phyloP scores from a whole-genome alignment of 2,329 filamentous ascomycete species.

The Colletotrichum sp. region DNA sequence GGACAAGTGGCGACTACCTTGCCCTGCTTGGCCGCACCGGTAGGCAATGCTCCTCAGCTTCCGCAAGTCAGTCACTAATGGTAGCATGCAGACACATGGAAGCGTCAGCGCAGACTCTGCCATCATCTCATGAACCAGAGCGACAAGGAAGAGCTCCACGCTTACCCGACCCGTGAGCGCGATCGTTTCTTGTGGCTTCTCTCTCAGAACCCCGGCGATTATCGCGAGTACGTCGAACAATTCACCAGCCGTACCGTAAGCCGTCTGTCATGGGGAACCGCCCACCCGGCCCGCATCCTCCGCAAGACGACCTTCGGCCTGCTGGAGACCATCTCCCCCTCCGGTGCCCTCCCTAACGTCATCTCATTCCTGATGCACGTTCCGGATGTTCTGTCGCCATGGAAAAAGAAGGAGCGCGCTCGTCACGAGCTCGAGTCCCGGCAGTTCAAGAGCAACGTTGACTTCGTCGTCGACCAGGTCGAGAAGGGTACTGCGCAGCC shows the following conservation, averaged over 20 bases:
- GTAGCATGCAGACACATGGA: slow-evolving; percentile 46
- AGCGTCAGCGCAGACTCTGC: slow-evolving; percentile 51
- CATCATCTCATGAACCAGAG: slow-evolving; percentile 47
- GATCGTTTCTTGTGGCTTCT: slow-evolving; percentile 51
- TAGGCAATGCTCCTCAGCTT: slow-evolving; percentile 15
- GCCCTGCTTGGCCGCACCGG: slow-evolving; percentile 49
- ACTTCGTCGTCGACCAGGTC: slow-evolving; percentile 38
- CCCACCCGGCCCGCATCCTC: slow-evolving; percentile 42
- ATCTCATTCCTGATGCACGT: slow-evolving; percentile 43
- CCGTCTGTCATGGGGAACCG: slow-evolving; percentile 50
- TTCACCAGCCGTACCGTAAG: slow-evolving; percentile 52
- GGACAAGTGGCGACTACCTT: slow-evolving; percentile 51
- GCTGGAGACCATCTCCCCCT: slow-evolving; percentile 49
- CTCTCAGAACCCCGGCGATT: slow-evolving; percentile 42
- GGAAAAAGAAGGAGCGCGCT: slow-evolving; percentile 47
- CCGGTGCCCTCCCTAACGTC: slow-evolving; percentile 48
- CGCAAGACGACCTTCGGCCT: slow-evolving; percentile 51
- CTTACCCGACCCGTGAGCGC: slow-evolving; percentile 48
- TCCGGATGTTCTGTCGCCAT: slow-evolving; percentile 44
- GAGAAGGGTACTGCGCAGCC: slow-evolving; percentile 37
- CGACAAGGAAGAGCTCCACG: slow-evolving; percentile 40
- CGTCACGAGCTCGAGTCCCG: slow-evolving; percentile 43
- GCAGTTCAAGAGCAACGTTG: slow-evolving; percentile 41
- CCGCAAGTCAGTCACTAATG: background rate
- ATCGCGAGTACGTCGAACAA: slow-evolving; percentile 51